A percentile compares a stretch with the other conserved stretches of the same genome.
Evolutionary conservation across 768 basidiomycete species (phyloP).

Genomic region (Boletus subcaerulescens): DNA sequence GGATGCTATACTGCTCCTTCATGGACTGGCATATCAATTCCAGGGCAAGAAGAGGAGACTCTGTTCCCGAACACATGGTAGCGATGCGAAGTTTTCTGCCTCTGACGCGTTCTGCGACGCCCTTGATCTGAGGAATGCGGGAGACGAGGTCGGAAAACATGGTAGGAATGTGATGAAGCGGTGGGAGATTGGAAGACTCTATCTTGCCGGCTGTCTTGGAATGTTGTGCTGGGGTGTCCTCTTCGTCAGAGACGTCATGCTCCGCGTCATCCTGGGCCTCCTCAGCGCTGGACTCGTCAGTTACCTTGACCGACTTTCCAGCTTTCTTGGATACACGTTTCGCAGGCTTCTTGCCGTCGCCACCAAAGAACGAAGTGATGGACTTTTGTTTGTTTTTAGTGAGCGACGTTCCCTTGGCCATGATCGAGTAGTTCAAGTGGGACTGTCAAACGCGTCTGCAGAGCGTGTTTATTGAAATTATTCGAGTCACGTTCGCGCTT

Average conservation of each 20-base stretch:
- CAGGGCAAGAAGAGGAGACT: conserved; percentile 89
- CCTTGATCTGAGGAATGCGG: conserved; percentile 61
- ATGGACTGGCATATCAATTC: conserved; percentile 79
- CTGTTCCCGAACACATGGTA: conserved; percentile 97
- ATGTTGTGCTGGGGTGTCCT: conserved; percentile 32
- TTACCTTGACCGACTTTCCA: conserved; percentile 32
- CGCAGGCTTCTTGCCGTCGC: conserved; percentile 26
- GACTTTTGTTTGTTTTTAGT: conserved; percentile 47
- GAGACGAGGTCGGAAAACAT: conserved; percentile 77
- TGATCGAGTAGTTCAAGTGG: conserved; percentile 21
- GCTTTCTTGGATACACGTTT: conserved; percentile 26
- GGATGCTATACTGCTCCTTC: conserved; percentile 58
- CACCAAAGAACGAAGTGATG: conserved; percentile 54
- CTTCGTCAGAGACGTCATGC: conserved; percentile 28
- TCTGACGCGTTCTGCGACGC: conserved; percentile 59
- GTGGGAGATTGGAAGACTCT: conserved; percentile 69
- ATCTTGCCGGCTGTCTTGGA: conserved; percentile 37
- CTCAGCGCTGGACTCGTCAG: conserved; percentile 30
- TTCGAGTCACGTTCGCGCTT: conserved; percentile 24
- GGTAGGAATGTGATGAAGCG: conserved; percentile 65
- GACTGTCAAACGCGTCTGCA: conserved; percentile 10
- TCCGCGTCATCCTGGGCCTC: conserved; percentile 36
- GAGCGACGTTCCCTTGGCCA: conserved; percentile 48
- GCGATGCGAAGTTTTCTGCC: conserved; percentile 90
- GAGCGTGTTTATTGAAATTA: conserved; percentile 7